Base-by-base conservation (phyloP, 805 yeast genomes). In the Kuraishia floccosa region DNA sequence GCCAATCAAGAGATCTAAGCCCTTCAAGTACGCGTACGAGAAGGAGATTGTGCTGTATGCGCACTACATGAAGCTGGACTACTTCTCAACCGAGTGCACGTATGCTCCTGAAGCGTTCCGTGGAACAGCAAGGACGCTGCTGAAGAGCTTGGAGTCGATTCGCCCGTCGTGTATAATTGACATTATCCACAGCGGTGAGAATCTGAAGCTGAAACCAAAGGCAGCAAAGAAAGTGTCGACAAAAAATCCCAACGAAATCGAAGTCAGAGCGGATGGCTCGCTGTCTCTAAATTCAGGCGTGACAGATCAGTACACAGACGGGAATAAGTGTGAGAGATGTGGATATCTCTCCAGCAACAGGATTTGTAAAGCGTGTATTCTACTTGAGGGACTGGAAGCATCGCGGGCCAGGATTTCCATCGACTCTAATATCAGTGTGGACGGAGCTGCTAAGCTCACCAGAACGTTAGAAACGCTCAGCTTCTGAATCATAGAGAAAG, bases 81-180 rank as follows among this genome's bases (percentile, higher is more conserved):
- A 91, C 50, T 91, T 91, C 51, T 82, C 94, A 7, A 91, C 99
- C 0, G 99, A 91, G 48, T 91, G 99, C 52, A 79, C 96, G 0
- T 91, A 91, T 58, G 95, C 98, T 0, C 97, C 99, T 2, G 98
- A 91, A 51, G 97, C 99, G 0, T 91, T 91, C 47, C 65, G 99
- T 41, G 99, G 99, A 13, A 91, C 97, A 0, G 96, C 98, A 0
- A 69, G 99, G 48, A 85, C 86, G 35, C 62, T 91, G 17, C 75
- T 91, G 65, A 91, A 91, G 55, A 82, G 85, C 40, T 58, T 91
- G 25, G 98, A 91, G 49, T 72, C 89, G 3, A 76, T 87, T 1
- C 68, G 96, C 43, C 96, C 98, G 11, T 76, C 91, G 23, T 80
- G 96, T 46, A 91, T 91, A 34, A 72, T 91, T 51, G 99, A 91